Percentiles rank a stretch among this genome's conserved stretches.
Conservation (phyloP, 768 basidiomycete species). For the Russula olivacea region DNA sequence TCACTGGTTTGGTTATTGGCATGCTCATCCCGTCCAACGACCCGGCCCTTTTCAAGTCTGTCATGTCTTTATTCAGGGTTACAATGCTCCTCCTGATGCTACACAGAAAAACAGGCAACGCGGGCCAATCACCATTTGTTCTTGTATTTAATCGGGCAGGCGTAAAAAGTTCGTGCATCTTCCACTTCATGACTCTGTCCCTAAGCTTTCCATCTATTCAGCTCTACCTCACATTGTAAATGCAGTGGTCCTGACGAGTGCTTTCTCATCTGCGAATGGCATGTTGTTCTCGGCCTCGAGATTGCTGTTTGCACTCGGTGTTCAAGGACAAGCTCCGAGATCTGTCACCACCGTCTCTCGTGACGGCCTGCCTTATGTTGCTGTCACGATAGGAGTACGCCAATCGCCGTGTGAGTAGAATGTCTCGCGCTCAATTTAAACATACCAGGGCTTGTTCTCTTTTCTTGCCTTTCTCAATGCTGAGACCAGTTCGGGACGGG, state of each 20-base stretch:
- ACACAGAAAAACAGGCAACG: constrained; percentile 21
- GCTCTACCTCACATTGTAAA: constrained; percentile 25
- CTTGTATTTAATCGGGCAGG: constrained; percentile 23
- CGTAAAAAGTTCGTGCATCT: constrained; percentile 17
- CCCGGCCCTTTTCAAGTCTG: constrained; percentile 21
- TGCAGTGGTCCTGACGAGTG: constrained; percentile 23
- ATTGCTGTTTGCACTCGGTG: constrained; percentile 22
- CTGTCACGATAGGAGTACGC: constrained; percentile 14
- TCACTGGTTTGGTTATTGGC: constrained; percentile 22
- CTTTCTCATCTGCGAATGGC: constrained; percentile 24
- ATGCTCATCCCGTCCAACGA: constrained; percentile 27
- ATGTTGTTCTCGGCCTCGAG: constrained; percentile 24
- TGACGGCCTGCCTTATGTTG: constrained; percentile 22
- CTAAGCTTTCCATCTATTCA: not conserved
- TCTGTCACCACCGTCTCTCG: constrained; percentile 16
- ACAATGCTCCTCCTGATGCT: not conserved
- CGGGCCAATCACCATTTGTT: constrained; percentile 25
- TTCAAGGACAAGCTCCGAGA: constrained; percentile 23
- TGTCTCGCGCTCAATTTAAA: not conserved
- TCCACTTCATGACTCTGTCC: not conserved
- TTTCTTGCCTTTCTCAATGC: constrained; percentile 23
- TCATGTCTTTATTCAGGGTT: not conserved
- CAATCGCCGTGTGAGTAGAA: not conserved
- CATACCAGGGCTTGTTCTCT: constrained; percentile 13
- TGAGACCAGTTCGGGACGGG: constrained; percentile 10